Conservation (phyloP, 345 rosid genomes). For the Nasturtium officinale region DNA sequence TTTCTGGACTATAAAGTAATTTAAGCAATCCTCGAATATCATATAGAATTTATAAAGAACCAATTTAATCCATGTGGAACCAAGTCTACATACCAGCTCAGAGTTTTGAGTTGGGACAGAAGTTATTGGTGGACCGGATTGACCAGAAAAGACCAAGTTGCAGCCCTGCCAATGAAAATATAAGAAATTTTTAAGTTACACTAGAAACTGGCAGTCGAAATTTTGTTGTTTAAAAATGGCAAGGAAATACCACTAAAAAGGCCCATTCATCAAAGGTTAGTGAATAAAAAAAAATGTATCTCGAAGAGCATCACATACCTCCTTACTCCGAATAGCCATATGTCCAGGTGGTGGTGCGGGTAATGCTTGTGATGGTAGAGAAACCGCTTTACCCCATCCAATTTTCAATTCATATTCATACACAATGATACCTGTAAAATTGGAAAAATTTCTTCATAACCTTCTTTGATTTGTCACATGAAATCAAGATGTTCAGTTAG, state of each 20-base stretch:
- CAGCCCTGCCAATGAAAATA: slow-evolving; percentile 67
- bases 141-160: slow-evolving; percentile 91
- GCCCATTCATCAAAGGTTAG: not conserved
- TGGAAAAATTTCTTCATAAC: not conserved
- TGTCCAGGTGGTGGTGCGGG: slow-evolving; percentile 99
- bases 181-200: slow-evolving; percentile 31
- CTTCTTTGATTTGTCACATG: slow-evolving; percentile 25
- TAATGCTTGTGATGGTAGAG: slow-evolving; percentile 96
- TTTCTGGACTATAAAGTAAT: slow-evolving; percentile 3
- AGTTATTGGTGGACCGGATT: slow-evolving; percentile 94
- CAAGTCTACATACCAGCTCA: slow-evolving; percentile 66
- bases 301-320: slow-evolving; percentile 67
- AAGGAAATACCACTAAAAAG: slow-evolving; percentile 24
- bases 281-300: slow-evolving; percentile 8
- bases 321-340: slow-evolving; percentile 99
- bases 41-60: slow-evolving; percentile 5
- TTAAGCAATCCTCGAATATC: slow-evolving; percentile 18
- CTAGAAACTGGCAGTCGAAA: not conserved
- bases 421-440: slow-evolving; percentile 76
- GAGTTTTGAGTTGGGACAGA: slow-evolving; percentile 84
- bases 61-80: slow-evolving; percentile 19
- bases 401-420: slow-evolving; percentile 96
- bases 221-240: not conserved
- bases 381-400: slow-evolving; percentile 99
- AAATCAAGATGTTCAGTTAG: slow-evolving; percentile 14